phyloP scores from a whole-genome alignment of 768 basidiomycete genomes.

The Crepidotus variabilis region DNA sequence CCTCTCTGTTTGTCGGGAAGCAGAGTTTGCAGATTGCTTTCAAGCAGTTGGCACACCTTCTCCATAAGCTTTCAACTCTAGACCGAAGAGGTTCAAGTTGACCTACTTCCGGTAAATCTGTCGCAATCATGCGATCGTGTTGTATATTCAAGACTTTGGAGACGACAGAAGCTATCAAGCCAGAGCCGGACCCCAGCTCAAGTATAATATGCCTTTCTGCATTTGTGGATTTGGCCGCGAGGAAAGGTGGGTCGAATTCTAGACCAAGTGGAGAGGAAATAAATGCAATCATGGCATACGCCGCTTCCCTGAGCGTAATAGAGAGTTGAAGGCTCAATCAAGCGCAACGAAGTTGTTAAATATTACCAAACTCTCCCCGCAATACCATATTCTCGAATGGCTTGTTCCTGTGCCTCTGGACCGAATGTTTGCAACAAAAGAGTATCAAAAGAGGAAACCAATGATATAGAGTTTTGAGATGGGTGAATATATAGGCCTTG shows the following conservation, averaged over 20 bases:
- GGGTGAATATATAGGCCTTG: slow-evolving; percentile 21
- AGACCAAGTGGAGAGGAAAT: slow-evolving; percentile 32
- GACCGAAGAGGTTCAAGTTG: neutral
- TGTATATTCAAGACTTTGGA: slow-evolving; percentile 29
- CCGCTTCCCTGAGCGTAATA: slow-evolving; percentile 59
- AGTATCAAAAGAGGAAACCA: neutral
- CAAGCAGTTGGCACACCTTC: slow-evolving; percentile 46
- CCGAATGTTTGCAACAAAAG: slow-evolving; percentile 24
- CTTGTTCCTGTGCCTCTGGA: slow-evolving; percentile 41
- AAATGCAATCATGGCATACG: slow-evolving; percentile 57
- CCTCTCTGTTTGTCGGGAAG: neutral
- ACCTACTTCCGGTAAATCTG: slow-evolving; percentile 66
- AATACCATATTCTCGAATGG: slow-evolving; percentile 74
- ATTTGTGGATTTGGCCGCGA: slow-evolving; percentile 8
- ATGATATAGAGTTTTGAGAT: slow-evolving; percentile 9
- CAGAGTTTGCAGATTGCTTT: slow-evolving; percentile 28
- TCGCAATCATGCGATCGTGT: slow-evolving; percentile 50
- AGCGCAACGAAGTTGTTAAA: slow-evolving; percentile 3
- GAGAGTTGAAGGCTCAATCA: slow-evolving; percentile 1
- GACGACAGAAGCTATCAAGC: slow-evolving; percentile 51
- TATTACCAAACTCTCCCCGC: slow-evolving; percentile 81
- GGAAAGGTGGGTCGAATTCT: slow-evolving; percentile 58
- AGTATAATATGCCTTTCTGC: slow-evolving; percentile 36
- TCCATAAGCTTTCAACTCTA: neutral
- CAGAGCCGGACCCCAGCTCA: slow-evolving; percentile 80